phyloP scores from a whole-genome alignment of 441 rosid species.

The Erodium trifolium region DNA sequence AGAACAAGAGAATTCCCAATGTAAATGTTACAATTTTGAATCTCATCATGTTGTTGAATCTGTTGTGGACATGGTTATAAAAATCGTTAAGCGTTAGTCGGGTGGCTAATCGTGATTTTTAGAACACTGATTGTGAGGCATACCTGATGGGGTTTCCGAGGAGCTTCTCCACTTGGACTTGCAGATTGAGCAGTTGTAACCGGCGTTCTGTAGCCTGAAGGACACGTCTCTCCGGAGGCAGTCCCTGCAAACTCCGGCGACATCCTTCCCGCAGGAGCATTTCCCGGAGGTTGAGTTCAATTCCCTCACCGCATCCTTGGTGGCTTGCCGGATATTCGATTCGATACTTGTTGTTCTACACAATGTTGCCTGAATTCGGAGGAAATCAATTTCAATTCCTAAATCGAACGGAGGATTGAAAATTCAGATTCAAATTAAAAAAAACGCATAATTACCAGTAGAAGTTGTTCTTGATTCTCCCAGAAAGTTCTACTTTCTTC shows the following conservation, averaged over 20 bases:
- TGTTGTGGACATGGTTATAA: too few relatives aligned
- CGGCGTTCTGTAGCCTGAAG: conserved; percentile 42
- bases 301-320: conserved; percentile 44
- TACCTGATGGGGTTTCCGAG: conserved; percentile 64
- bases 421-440: too few relatives aligned
- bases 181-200: conserved; percentile 47
- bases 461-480: conserved; percentile 59
- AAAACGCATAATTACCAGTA: conserved; percentile 37
- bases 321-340: conserved; percentile 51
- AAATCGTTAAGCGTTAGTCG: too few relatives aligned
- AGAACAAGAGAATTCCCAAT: too few relatives aligned
- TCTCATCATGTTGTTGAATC: too few relatives aligned
- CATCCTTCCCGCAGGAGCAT: conserved; percentile 44
- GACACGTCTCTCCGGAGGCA: conserved; percentile 45
- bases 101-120: too few relatives aligned
- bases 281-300: conserved; percentile 21
- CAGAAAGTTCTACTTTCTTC: conserved; percentile 51
- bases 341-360: conserved; percentile 56
- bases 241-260: conserved; percentile 44
- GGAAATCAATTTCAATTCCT: too few relatives aligned
- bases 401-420: too few relatives aligned
- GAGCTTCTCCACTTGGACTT: conserved; percentile 80
- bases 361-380: conserved; percentile 43
- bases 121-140: too few relatives aligned
- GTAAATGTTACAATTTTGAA: too few relatives aligned